Evolutionary conservation across 768 basidiomycete genomes (phyloP).

Genomic region (Lentinus tigrinus): DNA sequence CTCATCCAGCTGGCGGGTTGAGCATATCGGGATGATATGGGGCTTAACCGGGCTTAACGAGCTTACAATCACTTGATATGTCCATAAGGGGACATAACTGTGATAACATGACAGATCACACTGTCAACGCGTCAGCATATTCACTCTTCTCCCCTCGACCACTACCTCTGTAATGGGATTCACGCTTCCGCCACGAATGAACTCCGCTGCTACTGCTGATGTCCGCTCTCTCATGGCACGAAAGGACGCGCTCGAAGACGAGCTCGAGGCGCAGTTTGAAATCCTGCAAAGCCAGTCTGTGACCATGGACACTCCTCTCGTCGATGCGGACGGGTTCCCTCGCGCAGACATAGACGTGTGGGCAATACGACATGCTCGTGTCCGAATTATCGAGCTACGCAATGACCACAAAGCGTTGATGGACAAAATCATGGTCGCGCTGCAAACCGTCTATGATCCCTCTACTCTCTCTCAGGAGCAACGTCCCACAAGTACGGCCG

Average conservation of each 20-base stretch:
- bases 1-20: background rate
- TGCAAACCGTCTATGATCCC: constrained; percentile 70
- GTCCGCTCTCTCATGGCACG: constrained; percentile 64
- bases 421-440: constrained; percentile 61
- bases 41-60: too few species aligned
- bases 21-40: background rate
- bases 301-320: constrained; percentile 69
- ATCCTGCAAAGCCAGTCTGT: constrained; percentile 64
- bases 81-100: background rate
- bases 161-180: constrained; percentile 40
- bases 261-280: constrained; percentile 60
- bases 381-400: constrained; percentile 73
- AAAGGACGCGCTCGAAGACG: constrained; percentile 72
- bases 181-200: constrained; percentile 42
- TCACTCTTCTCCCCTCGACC: background rate
- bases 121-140: background rate
- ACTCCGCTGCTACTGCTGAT: constrained; percentile 47
- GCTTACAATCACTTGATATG: background rate
- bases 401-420: constrained; percentile 74
- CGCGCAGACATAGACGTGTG: constrained; percentile 83
- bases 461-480: constrained; percentile 22
- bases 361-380: constrained; percentile 71
- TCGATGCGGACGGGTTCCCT: constrained; percentile 89
- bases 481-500: constrained; percentile 6
- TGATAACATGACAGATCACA: background rate